These are phyloP conservation scores for Torrubiella hemipterigena DNA, from an alignment of 2,329 filamentous ascomycete species.

Conservation along the genomic window DNA sequence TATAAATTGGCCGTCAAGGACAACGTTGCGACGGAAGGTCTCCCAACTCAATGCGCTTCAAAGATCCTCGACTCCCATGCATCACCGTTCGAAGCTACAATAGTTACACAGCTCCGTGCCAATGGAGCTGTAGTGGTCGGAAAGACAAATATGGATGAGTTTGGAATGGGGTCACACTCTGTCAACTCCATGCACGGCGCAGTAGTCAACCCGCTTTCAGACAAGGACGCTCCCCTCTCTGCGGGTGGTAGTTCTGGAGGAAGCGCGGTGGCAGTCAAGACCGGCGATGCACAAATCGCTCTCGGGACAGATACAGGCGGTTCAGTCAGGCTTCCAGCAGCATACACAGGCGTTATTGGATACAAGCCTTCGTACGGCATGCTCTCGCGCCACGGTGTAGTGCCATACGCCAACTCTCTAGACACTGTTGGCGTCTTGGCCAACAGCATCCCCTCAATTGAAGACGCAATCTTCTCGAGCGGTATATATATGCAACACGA, in stretches of 20 bases:
- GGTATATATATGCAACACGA: slow-evolving; percentile 46
- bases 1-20: slow-evolving; percentile 59
- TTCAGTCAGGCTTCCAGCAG: slow-evolving; percentile 75
- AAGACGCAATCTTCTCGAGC: slow-evolving; percentile 37
- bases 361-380: slow-evolving; percentile 90
- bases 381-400: slow-evolving; percentile 73
- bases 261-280: slow-evolving; percentile 73
- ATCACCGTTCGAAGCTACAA: slow-evolving; percentile 73
- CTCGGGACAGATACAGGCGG: slow-evolving; percentile 91
- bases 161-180: slow-evolving; percentile 88
- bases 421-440: slow-evolving; percentile 79
- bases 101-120: slow-evolving; percentile 55
- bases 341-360: slow-evolving; percentile 71
- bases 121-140: slow-evolving; percentile 54
- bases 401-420: slow-evolving; percentile 85
- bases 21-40: slow-evolving; percentile 55
- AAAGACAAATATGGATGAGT: slow-evolving; percentile 92
- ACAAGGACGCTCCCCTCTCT: slow-evolving; percentile 35
- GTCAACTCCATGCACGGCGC: slow-evolving; percentile 55
- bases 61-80: slow-evolving; percentile 55
- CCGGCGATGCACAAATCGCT: slow-evolving; percentile 46
- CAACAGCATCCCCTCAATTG: slow-evolving; percentile 35
- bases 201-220: slow-evolving; percentile 40
- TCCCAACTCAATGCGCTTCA: slow-evolving; percentile 78
- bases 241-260: slow-evolving; percentile 88